Base-by-base conservation (phyloP, 768 basidiomycete genomes). In the Omphalotus guepiniiformis region DNA sequence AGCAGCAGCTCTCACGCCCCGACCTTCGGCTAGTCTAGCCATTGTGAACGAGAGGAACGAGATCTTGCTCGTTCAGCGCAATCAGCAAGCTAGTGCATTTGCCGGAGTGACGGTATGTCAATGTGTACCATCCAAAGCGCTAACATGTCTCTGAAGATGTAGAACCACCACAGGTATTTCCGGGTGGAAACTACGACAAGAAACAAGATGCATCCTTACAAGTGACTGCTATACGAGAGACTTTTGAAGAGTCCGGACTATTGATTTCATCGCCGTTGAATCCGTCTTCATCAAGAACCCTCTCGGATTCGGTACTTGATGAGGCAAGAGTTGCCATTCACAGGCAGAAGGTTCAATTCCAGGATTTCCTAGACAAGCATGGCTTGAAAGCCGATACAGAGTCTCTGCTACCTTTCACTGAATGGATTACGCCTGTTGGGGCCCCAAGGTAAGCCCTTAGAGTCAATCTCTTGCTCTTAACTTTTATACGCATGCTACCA, bases 201-300 rank as follows among this genome's bases (percentile, higher is more conserved):
- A 63, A 67, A 46, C 83, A 87, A 53, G 85, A 87, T 54, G 57
- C 58, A 5, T 78, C 78, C 8, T 58, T 83, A 16, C 61, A 62
- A 26, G 70, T 82, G 48, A 87, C 84, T 12, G 86, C 84, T 3
- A 80, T 88, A 36, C 73, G 86, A 15, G 85, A 89, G 64, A 82
- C 85, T 0, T 88, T 89, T 49, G 86, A 89, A 57, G 86, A 89
- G 58, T 74, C 84, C 2, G 86, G 85, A 2, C 61, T 88, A 23
- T 61, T 88, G 12, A 61, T 88, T 12, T 82, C 81, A 9, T 76
- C 78, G 11, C 57, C 70, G 4, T 19, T 27, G 0, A 47, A 49
- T 18, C 39, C 49, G 23, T 36, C 47, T n/a, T 39, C 43, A 26
- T 47, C 53, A 40, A 40, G 49, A 13, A 39, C 49, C 8, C 38